phyloP scores from a whole-genome alignment of 345 rosid genomes.

The Excoecaria agallocha region DNA sequence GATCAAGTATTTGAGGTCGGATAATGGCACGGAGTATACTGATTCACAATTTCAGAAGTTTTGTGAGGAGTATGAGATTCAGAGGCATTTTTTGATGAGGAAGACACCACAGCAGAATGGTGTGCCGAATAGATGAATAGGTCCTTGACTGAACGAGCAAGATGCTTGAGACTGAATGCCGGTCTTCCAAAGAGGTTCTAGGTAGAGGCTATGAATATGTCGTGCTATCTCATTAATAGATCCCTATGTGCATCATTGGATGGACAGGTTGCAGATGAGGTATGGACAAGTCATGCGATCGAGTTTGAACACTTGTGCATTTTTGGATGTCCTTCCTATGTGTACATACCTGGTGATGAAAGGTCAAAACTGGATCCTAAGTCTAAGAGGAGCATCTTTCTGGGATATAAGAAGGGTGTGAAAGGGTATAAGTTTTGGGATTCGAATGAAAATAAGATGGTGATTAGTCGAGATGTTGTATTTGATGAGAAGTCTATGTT shows the following conservation, averaged over 20 bases:
- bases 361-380: background rate
- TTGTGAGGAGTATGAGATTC: background rate
- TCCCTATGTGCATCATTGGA: no score
- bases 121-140: background rate
- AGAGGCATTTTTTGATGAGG: background rate
- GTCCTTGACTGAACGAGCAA: background rate
- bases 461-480: background rate
- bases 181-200: background rate
- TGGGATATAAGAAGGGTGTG: no score
- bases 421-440: no score
- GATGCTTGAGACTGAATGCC: background rate
- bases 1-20: no score
- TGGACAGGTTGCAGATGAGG: background rate
- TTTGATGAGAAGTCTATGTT: no score
- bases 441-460: no score
- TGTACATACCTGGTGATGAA: background rate
- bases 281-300: background rate
- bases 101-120: background rate
- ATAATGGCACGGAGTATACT: no score
- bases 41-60: no score
- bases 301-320: background rate
- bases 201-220: background rate
- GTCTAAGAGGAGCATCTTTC: background rate
- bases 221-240: no score
- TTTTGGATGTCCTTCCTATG: background rate